Evolutionary conservation across 257 asterid species (phyloP), one percentile per base, ranked within the genome.

Genomic region (Salvia rosmarinus): DNA sequence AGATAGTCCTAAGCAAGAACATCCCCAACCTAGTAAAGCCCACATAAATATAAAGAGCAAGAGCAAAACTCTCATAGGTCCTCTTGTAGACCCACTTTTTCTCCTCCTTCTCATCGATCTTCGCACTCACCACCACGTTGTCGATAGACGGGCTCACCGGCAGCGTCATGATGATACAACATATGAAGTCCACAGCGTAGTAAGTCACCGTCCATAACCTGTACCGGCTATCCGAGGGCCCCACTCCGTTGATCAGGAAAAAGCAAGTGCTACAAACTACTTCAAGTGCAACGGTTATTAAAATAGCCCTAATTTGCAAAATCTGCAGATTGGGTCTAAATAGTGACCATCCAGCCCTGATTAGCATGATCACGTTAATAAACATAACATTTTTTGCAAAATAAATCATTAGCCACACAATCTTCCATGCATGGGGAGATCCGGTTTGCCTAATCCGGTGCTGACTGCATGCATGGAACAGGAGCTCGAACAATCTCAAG

Each of bases 281-380:
- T 65, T 83, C 85, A 5, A 83, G 68, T 9, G 19, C 39, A 10
- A 64, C 34, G 1, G 76, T 57, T 2, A 46, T 9, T 3, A 16
- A 19, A 11, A 83, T 61, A 0, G 64, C 40, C 66, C 40, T 52
- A 57, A 35, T 73, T 11, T 73, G 80, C 0, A 23, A 13, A 5
- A 52, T 67, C 9, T 60, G 80, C 35, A 82, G 46, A 34, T 51
- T 28, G 2, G 80, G 82, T 25, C 77, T 63, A 32, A 63, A 75
- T 0, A 83, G 65, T 0, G 87, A 80, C 87, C 84, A 80, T 37
- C 84, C 87, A 0, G 81, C 70, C 34, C 85, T 74, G 4, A 80
- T 72, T 9, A 83, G 74, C 79, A 83, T 76, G 30, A 83, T 60
- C 42, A 80, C 81, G 5, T 3, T 21, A 7, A 64, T 72, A 40